Conservation (phyloP, 2,329 filamentous ascomycete species). For the Tolypocladium guangdongense region DNA sequence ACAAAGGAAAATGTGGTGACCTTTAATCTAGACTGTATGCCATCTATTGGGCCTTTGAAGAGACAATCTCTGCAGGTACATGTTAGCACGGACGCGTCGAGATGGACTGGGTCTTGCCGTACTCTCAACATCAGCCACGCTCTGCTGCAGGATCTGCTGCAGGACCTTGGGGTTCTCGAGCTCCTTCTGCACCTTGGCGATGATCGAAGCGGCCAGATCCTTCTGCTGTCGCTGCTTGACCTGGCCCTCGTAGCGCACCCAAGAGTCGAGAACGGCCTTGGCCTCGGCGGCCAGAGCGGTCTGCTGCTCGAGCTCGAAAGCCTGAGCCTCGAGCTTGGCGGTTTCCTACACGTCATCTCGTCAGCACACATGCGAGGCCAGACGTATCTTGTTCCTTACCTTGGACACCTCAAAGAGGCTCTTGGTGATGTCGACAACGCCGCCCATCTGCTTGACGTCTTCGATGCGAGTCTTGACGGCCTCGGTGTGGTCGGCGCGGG, state of each 20-base stretch:
- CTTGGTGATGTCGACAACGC: constrained; percentile 96
- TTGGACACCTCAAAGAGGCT: constrained; percentile 94
- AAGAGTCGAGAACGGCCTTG: constrained; percentile 91
- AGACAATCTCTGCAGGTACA: constrained; percentile 42
- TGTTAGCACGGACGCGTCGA: constrained; percentile 20
- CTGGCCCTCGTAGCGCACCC: constrained; percentile 97
- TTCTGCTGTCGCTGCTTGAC: constrained; percentile 98
- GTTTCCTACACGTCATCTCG: constrained; percentile 58
- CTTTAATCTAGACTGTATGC: constrained; percentile 22
- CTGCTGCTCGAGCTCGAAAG: constrained; percentile 94
- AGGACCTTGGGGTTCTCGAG: constrained; percentile 95
- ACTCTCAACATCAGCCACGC: constrained; percentile 94
- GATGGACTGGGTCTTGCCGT: constrained; percentile 15
- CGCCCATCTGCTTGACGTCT: constrained; percentile 86
- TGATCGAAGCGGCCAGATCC: constrained; percentile 86
- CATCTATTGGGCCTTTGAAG: constrained; percentile 53
- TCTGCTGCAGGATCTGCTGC: constrained; percentile 97
- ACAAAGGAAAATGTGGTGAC: constrained; percentile 39
- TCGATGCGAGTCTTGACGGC: constrained; percentile 91
- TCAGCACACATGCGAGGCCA: background rate
- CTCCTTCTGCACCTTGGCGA: constrained; percentile 98
- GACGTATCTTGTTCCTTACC: constrained; percentile 40
- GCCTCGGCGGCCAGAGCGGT: constrained; percentile 87
- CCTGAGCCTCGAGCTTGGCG: constrained; percentile 87
- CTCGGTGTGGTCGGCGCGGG: constrained; percentile 86